Conservation (phyloP, 305 asterid species). For the Fraxinus albicans region DNA sequence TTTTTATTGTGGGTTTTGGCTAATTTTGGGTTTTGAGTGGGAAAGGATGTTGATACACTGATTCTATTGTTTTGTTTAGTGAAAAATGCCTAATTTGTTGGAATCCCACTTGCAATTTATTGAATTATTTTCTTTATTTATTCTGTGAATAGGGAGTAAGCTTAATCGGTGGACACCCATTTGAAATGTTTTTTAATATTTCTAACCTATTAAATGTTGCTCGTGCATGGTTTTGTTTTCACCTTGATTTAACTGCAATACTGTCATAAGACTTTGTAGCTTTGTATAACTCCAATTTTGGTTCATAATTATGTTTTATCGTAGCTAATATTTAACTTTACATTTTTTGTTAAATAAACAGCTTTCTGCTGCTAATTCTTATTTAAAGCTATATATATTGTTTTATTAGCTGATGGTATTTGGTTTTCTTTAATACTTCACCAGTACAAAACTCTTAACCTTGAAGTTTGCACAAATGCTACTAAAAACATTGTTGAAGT, state of each 20-base stretch:
- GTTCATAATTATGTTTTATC: not conserved
- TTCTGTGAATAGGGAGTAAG: not conserved
- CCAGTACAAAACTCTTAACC: not conserved
- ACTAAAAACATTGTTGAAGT: not conserved
- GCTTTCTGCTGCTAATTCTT: not conserved
- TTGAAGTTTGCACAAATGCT: not conserved
- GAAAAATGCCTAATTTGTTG: not conserved
- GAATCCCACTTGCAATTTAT: not conserved
- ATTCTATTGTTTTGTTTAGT: not conserved
- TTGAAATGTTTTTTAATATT: not conserved
- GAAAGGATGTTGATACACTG: not conserved
- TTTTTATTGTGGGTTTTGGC: constrained; percentile 1
- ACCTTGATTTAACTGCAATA: not conserved
- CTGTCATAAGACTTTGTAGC: not conserved
- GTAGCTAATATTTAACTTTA: not conserved
- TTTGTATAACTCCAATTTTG: not conserved
- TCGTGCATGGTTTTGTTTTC: not conserved
- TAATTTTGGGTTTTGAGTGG: not conserved
- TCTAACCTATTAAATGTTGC: not conserved
- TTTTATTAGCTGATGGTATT: not conserved
- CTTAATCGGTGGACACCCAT: not conserved
- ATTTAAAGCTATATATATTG: not conserved
- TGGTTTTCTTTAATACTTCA: not conserved
- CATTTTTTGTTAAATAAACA: too few relatives aligned
- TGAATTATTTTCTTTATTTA: not conserved